These are phyloP conservation scores for Avena eriantha DNA, from an alignment of 176 grass and related monocot species.

Conservation along the genomic window DNA sequence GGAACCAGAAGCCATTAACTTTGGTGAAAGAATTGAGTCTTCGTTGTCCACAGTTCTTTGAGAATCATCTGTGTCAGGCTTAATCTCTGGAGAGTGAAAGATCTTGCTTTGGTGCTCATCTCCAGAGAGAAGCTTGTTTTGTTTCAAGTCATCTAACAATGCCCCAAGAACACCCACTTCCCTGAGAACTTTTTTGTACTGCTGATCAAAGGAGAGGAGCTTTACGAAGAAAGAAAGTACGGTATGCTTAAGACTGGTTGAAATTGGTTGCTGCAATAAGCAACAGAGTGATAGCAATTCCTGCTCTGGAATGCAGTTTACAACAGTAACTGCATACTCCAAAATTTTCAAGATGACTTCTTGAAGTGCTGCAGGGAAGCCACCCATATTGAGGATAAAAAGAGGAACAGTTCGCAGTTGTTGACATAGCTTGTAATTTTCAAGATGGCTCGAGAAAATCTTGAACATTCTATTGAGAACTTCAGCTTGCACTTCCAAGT, in stretches of 20 bases:
- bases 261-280: constrained; percentile 97
- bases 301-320: constrained; percentile 98
- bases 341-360: constrained; percentile 99
- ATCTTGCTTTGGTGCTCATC: constrained; percentile 72
- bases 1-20: constrained; percentile 69
- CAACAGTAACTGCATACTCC: constrained; percentile 97
- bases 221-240: constrained; percentile 97
- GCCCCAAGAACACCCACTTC: constrained; percentile 98
- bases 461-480: constrained; percentile 99
- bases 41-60: constrained; percentile 76
- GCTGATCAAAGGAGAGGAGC: constrained; percentile 98
- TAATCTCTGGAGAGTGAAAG: constrained; percentile 60
- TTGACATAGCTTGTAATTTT: constrained; percentile 98
- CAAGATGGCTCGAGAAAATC: constrained; percentile 98
- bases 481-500: constrained; percentile 95
- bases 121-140: constrained; percentile 86
- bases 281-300: constrained; percentile 97
- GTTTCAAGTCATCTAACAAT: constrained; percentile 95
- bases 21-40: constrained; percentile 84
- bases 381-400: constrained; percentile 99
- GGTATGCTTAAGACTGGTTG: constrained; percentile 81
- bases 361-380: constrained; percentile 94
- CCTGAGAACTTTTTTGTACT: constrained; percentile 96
- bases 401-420: constrained; percentile 93
- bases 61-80: constrained; percentile 54